Percentiles rank a stretch among this genome's conserved stretches.
phyloP scores from a whole-genome alignment of 2,329 filamentous ascomycete species.

The Aureobasidium sp. region DNA sequence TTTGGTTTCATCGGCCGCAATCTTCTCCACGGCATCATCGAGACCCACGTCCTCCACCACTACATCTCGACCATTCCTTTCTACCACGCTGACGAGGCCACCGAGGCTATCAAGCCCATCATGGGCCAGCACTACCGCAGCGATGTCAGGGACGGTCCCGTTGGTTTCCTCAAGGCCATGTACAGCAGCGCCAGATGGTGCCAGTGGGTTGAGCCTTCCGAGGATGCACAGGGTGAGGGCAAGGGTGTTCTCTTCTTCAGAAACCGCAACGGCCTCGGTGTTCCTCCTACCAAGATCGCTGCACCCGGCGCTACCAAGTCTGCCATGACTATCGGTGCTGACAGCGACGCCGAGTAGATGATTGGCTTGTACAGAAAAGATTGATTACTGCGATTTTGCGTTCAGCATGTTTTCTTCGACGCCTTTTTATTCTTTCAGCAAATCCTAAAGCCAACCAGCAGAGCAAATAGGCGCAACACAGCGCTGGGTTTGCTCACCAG shows the following conservation, averaged over 20 bases:
- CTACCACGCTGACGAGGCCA: constrained; percentile 91
- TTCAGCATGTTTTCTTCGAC: constrained; percentile 8
- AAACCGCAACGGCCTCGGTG: constrained; percentile 81
- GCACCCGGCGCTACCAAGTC: constrained; percentile 5
- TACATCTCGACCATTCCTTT: constrained; percentile 94
- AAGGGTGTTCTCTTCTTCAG: constrained; percentile 89
- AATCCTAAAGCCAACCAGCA: background rate
- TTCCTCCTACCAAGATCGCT: constrained; percentile 38
- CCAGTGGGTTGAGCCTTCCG: constrained; percentile 95
- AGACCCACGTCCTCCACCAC: constrained; percentile 97
- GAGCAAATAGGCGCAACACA: background rate
- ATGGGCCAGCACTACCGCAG: constrained; percentile 95
- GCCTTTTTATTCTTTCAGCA: background rate
- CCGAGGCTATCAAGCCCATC: constrained; percentile 84
- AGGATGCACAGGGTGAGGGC: constrained; percentile 67
- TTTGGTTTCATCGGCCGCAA: constrained; percentile 91
- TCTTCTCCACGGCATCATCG: constrained; percentile 90
- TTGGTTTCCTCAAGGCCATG: constrained; percentile 77
- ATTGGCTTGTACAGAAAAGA: background rate
- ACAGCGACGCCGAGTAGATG: constrained; percentile 13
- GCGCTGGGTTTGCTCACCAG: background rate
- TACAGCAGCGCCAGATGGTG: constrained; percentile 77
- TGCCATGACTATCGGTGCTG: constrained; percentile 8
- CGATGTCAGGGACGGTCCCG: constrained; percentile 63
- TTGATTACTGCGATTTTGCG: constrained; percentile 10